Conservation (phyloP, 345 rosid species). For the Salix arbutifolia region DNA sequence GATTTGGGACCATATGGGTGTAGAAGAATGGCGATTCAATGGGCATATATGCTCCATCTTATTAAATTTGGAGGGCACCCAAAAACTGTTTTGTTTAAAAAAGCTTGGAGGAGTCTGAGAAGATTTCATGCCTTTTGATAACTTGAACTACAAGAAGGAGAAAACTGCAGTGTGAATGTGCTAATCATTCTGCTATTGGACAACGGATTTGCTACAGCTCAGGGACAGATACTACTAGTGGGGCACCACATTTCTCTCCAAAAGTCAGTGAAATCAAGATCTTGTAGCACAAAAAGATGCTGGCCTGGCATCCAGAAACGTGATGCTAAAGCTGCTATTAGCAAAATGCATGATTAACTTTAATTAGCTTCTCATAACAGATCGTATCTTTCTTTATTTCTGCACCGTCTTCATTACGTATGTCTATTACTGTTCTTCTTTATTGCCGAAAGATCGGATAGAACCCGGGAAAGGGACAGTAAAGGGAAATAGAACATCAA, state of each 20-base stretch:
- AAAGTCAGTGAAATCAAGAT: not conserved
- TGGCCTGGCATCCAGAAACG: not conserved
- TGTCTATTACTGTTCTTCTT: not conserved
- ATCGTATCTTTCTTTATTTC: slow-evolving; percentile 12
- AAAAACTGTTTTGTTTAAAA: not conserved
- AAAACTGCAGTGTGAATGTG: too few species aligned
- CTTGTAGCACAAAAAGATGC: not conserved
- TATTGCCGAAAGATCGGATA: slow-evolving; percentile 12
- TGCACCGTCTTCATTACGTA: slow-evolving; percentile 17
- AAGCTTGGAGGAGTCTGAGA: not conserved
- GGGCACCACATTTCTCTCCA: not conserved
- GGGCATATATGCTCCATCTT: not conserved
- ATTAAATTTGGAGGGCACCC: not conserved
- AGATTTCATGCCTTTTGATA: not conserved
- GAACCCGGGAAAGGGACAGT: not conserved
- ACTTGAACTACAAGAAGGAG: not conserved
- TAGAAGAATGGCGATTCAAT: not conserved
- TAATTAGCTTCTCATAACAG: not conserved
- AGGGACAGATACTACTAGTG: not conserved
- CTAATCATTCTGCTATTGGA: too few species aligned
- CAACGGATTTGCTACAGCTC: not conserved
- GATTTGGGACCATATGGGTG: not conserved
- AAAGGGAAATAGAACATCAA: slow-evolving; percentile 15
- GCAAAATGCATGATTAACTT: not conserved
- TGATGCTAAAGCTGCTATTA: not conserved